A percentile compares a stretch with the other conserved stretches of the same genome.
phyloP scores from a whole-genome alignment of 345 rosid genomes.

The Jatropha curcas region DNA sequence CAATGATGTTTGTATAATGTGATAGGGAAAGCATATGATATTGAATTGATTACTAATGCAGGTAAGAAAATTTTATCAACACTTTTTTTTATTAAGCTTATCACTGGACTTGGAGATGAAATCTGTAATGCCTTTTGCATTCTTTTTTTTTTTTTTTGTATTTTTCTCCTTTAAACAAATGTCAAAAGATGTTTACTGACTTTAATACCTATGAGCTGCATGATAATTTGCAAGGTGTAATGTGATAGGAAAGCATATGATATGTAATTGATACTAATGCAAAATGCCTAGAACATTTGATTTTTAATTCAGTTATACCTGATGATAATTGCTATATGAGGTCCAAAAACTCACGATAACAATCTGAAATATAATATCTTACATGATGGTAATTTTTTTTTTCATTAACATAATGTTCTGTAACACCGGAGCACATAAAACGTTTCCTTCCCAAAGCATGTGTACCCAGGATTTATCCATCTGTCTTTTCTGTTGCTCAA shows the following conservation, averaged over 20 bases:
- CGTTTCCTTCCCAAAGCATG: no score
- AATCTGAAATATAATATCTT: background rate
- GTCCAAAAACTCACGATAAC: constrained; percentile 1
- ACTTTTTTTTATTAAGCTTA: background rate
- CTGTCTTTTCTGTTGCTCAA: background rate
- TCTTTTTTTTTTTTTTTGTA: background rate
- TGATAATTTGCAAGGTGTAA: background rate
- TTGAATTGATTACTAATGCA: no score
- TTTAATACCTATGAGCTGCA: background rate
- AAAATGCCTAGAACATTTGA: constrained; percentile 4
- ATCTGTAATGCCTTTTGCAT: background rate
- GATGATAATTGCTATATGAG: background rate
- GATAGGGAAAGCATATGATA: no score
- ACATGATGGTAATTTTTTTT: background rate
- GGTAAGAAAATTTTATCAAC: constrained; percentile 19
- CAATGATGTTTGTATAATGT: no score
- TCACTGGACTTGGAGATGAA: background rate
- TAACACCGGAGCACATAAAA: background rate
- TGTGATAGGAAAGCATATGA: background rate
- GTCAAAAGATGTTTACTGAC: background rate
- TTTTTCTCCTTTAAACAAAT: background rate
- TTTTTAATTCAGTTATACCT: background rate
- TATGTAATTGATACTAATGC: background rate
- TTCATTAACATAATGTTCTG: background rate
- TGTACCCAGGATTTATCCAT: background rate